Evolutionary conservation across 2,329 filamentous ascomycete species (phyloP).

Genomic region (Apiospora saccharicola): DNA sequence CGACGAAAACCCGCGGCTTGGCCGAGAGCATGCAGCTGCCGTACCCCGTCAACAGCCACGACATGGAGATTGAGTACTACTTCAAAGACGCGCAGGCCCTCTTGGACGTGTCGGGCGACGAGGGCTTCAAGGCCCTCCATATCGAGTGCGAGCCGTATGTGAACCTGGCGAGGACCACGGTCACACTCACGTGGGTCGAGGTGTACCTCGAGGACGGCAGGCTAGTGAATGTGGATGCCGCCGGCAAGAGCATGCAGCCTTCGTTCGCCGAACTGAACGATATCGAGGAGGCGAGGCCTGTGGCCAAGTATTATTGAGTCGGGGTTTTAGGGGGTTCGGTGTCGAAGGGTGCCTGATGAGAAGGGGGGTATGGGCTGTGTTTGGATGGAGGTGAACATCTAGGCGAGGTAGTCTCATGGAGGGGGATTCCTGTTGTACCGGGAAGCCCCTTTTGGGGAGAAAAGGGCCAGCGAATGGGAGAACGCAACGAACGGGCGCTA

Average conservation of each 20-base stretch:
- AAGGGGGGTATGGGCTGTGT: no score
- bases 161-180: slow-evolving; percentile 14
- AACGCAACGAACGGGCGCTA: no score
- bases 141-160: slow-evolving; percentile 30
- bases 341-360: background rate
- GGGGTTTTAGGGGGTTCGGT: background rate
- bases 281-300: slow-evolving; percentile 24
- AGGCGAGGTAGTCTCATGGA: no score
- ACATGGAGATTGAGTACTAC: slow-evolving; percentile 33
- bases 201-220: slow-evolving; percentile 31
- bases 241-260: slow-evolving; percentile 28
- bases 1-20: slow-evolving; percentile 25
- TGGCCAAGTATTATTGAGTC: slow-evolving; percentile 27
- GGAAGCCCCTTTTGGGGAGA: no score
- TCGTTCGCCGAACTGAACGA: slow-evolving; percentile 30
- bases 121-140: slow-evolving; percentile 31
- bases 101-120: slow-evolving; percentile 30
- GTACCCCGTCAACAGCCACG: slow-evolving; percentile 29
- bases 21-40: slow-evolving; percentile 31
- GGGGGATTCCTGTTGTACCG: no score
- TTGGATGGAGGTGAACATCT: no score
- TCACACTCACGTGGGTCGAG: slow-evolving; percentile 31
- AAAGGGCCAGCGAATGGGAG: no score
- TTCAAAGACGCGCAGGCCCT: slow-evolving; percentile 30
- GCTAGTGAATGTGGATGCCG: slow-evolving; percentile 27